Base-by-base conservation (phyloP, 495 filamentous ascomycete species). In the Gamarada debralockiae region DNA sequence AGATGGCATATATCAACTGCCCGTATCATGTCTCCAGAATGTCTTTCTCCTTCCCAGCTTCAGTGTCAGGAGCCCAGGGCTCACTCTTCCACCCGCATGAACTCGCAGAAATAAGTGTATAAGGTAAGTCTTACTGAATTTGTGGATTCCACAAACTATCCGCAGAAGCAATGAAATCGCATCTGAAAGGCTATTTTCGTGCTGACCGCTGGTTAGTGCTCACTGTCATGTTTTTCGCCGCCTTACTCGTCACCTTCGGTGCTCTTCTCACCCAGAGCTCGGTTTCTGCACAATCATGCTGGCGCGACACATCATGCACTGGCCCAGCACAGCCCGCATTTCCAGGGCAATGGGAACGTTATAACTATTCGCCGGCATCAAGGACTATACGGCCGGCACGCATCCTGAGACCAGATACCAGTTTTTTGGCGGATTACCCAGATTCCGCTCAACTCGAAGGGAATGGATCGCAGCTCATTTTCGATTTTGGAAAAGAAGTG, bases 401-500 rank as follows among this genome's bases (percentile, higher is more conserved):
- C 3, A 47, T 61, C 31, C 34, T 52, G 7, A 44, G 27, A 6
- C 31, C 29, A 1, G 37, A 43, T 17, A 34, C 20, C 0, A 37
- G 10, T 8, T 4, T 31, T 4, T 23, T 55, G 13, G 66, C 64
- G 7, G 48, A 53, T 9, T 67, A 72, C 50, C 63, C 67, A 9
- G 66, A 53, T 4, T 53, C 65, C 46, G 59, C 65, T 1, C 60
- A 57, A 2, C 53, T 82, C 0, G 63, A 59, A 14, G 67, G 70
- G 8, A 75, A 77, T 62, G 71, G 75, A 27, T 75, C 76, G 1
- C 57, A 61, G 4, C 57, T 81, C 12, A 73, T 80, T 5, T 80
- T 76, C 51, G 79, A 82, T 54, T 83, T 83, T 54, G 79, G 77
- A 15, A 65, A 73, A 22, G 77, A 81, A 58, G 76, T 82, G 22